These are phyloP conservation scores for Dipteronia dyeriana DNA, from an alignment of 345 rosid species.

Conservation along the genomic window DNA sequence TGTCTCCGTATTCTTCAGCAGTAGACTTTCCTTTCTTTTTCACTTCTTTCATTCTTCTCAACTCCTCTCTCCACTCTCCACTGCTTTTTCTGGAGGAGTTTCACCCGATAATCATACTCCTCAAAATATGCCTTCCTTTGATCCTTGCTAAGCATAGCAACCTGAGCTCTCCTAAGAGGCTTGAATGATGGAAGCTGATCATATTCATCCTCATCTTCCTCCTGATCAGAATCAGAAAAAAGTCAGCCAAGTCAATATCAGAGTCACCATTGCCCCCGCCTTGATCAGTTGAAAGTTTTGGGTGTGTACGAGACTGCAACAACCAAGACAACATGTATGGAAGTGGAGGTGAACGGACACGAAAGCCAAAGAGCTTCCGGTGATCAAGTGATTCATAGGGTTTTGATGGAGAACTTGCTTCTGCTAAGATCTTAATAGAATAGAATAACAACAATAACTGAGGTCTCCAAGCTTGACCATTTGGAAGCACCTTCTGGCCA, in stretches of 20 bases:
- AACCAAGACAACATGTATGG: constrained; percentile 91
- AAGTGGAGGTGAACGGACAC: constrained; percentile 85
- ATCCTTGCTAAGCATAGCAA: constrained; percentile 77
- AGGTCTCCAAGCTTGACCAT: constrained; percentile 90
- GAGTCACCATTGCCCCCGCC: constrained; percentile 83
- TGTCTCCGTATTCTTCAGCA: constrained; percentile 51
- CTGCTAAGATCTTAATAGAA: constrained; percentile 84
- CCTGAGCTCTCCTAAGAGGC: constrained; percentile 76
- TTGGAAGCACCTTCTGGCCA: constrained; percentile 85
- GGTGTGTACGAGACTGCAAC: constrained; percentile 90
- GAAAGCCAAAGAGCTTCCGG: constrained; percentile 84
- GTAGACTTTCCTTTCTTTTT: constrained; percentile 74
- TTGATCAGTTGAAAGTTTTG: constrained; percentile 73
- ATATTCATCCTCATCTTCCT: constrained; percentile 85
- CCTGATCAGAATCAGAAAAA: constrained; percentile 78
- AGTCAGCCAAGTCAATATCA: constrained; percentile 75
- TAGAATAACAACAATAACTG: constrained; percentile 74
- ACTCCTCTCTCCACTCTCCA: constrained; percentile 92
- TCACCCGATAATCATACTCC: constrained; percentile 95
- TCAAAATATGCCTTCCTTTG: constrained; percentile 82
- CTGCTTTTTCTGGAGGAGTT: constrained; percentile 90
- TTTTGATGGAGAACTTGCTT: constrained; percentile 72
- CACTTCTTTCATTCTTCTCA: constrained; percentile 73
- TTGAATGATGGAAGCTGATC: constrained; percentile 94
- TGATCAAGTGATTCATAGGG: constrained; percentile 84